Evolutionary conservation across 2,329 filamentous ascomycete species (phyloP), one percentile per base, ranked within the genome.

Genomic region (Cladobotryum protrusum): DNA sequence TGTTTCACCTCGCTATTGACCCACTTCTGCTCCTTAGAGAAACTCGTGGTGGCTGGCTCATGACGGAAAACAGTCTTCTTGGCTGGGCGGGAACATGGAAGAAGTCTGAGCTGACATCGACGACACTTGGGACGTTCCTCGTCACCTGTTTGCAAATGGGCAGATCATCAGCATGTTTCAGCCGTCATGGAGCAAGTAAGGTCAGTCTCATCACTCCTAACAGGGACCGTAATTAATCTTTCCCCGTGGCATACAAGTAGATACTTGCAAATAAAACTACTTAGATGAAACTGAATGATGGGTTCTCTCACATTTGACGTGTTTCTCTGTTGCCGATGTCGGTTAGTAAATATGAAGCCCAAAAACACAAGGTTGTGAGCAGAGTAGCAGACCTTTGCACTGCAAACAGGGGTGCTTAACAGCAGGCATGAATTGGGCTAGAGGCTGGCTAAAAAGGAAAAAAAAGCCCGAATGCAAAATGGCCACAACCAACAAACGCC

Each of bases 1-100:
- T 68, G 59, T 43, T 57, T 60, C 1, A 65, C 61, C 29, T 63
- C 59, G 39, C 63, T 67, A 7, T 62, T 65, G 7, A 69, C 66
- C 68, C 67, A 69, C 49, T 63, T 60, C 54, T 70, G 67, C 46
- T 66, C 59, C 4, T 59, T 61, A 43, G 65, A 61, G 39, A 71
- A 66, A 7, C 58, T 60, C n/a, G 17, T 33, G 41, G 61, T 62
- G 1, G 59, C 57, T 0, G 66, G 63, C 11, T 65, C 62, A 40
- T 69, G 67, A 5, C 64, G 63, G 54, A 71, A 71, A 5, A 71
- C 63, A 0, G 66, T 68, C 54, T 59, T 63, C 39, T 62, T 66
- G 0, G 56, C 57, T 1, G 69, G 69, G 1, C 67, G 61, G 1
- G 61, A 57, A 47, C 69, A 71, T 0, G 61, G 55, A 7, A 71